Percentiles rank a stretch among this genome's conserved stretches.
Conservation (phyloP, 2,329 filamentous ascomycete genomes). For the Trichoderma sp. region DNA sequence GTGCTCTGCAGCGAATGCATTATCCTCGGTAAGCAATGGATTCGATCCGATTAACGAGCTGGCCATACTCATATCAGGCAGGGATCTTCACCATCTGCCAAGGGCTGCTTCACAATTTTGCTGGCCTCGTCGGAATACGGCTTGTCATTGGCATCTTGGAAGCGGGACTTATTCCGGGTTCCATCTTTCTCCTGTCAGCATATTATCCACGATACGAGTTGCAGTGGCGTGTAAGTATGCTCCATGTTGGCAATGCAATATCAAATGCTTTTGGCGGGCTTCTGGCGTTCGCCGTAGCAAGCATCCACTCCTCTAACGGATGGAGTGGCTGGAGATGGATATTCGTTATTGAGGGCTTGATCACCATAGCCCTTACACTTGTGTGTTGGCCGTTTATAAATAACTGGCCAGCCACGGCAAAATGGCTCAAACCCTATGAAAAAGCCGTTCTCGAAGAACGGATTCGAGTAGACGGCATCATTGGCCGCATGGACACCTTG, state of each 20-base stretch:
- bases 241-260: constrained; percentile 32
- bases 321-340: constrained; percentile 33
- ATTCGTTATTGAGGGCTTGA: constrained; percentile 15
- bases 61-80: constrained; percentile 5
- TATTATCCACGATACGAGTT: constrained; percentile 31
- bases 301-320: constrained; percentile 30
- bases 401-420: constrained; percentile 19
- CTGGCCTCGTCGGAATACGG: constrained; percentile 29
- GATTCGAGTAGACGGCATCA: constrained; percentile 10
- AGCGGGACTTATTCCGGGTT: constrained; percentile 32
- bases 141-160: constrained; percentile 32
- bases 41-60: background rate
- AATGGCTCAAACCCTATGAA: constrained; percentile 11
- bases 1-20: constrained; percentile 23
- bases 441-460: constrained; percentile 9
- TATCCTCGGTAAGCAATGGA: constrained; percentile 26
- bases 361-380: constrained; percentile 10
- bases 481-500: constrained; percentile 16
- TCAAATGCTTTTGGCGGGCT: constrained; percentile 32
- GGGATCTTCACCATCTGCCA: constrained; percentile 33
- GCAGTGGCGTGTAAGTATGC: constrained; percentile 32
- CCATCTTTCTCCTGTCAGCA: constrained; percentile 31
- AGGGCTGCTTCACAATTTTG: constrained; percentile 31
- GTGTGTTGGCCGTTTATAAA: constrained; percentile 18
- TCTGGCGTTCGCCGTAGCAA: constrained; percentile 32